A percentile compares a stretch with the other conserved stretches of the same genome.
Conservation (phyloP, 352 stramenopile genomes). For the Phytophthora sp. region DNA sequence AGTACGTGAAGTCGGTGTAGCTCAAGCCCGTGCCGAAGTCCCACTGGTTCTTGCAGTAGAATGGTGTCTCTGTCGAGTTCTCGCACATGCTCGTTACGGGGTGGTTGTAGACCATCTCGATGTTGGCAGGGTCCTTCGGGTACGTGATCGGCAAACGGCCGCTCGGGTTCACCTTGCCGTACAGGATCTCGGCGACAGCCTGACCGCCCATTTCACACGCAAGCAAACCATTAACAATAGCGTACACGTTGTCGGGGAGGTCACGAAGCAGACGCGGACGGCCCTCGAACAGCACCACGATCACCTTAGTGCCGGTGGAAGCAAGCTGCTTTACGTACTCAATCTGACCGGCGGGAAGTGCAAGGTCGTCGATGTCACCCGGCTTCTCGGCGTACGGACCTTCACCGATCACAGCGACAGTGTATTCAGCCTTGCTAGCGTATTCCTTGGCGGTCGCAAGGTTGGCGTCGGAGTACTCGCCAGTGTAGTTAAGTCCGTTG, state of each 20-base stretch:
- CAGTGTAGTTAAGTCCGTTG: slow-evolving; percentile 44
- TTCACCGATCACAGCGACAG: slow-evolving; percentile 30
- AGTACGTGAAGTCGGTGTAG: slow-evolving; percentile 74
- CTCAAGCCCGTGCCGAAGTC: slow-evolving; percentile 81
- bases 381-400: slow-evolving; percentile 54
- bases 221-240: background rate
- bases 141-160: background rate
- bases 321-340: slow-evolving; percentile 64
- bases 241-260: background rate
- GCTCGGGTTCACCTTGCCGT: background rate
- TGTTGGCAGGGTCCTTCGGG: background rate
- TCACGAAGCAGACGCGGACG: background rate
- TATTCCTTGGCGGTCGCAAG: background rate
- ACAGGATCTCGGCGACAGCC: background rate
- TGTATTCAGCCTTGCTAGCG: slow-evolving; percentile 2
- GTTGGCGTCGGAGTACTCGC: slow-evolving; percentile 38
- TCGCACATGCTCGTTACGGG: background rate
- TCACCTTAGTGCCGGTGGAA: background rate
- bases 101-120: background rate
- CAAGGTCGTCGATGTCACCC: slow-evolving; percentile 72
- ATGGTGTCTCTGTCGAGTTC: background rate
- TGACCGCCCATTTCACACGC: background rate
- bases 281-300: background rate
- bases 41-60: slow-evolving; percentile 46
- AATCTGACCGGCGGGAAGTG: slow-evolving; percentile 34